These are phyloP conservation scores for Prunus mongolica DNA, from an alignment of 306 rosid species.

Conservation along the genomic window DNA sequence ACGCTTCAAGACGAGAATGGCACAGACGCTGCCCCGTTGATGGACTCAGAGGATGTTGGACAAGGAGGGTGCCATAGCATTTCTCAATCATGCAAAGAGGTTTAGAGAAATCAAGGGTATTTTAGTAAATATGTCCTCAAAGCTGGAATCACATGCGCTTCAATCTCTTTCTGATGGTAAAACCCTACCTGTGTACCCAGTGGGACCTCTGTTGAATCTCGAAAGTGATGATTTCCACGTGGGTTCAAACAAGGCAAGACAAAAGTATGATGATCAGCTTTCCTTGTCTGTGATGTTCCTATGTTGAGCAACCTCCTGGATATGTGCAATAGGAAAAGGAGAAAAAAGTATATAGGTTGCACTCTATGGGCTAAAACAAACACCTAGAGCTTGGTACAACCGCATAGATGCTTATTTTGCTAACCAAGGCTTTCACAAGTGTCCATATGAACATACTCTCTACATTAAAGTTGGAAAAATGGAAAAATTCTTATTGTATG, in stretches of 20 bases:
- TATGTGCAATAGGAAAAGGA: neutral
- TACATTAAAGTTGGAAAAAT: no score
- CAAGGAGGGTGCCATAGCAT: neutral
- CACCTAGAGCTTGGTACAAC: neutral
- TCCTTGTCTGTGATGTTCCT: constrained; percentile 8
- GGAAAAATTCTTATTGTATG: neutral
- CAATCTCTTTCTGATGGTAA: neutral
- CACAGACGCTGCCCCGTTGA: neutral
- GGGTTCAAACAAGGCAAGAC: neutral
- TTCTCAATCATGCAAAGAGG: neutral
- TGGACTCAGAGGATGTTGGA: neutral
- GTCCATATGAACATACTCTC: no score
- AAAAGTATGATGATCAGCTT: constrained; percentile 8
- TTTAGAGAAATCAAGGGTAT: constrained; percentile 24
- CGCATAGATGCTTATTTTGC: neutral
- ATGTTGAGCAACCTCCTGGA: neutral
- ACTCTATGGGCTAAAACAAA: neutral
- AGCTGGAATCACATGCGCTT: constrained; percentile 7
- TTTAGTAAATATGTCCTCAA: constrained; percentile 15
- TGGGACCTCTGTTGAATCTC: constrained; percentile 11
- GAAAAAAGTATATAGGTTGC: neutral
- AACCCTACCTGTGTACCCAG: neutral
- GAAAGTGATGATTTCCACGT: neutral
- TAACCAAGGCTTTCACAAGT: neutral
- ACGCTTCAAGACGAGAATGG: neutral